Conservation (phyloP, 257 asterid genomes). For the Nicotiana noctiflora region DNA sequence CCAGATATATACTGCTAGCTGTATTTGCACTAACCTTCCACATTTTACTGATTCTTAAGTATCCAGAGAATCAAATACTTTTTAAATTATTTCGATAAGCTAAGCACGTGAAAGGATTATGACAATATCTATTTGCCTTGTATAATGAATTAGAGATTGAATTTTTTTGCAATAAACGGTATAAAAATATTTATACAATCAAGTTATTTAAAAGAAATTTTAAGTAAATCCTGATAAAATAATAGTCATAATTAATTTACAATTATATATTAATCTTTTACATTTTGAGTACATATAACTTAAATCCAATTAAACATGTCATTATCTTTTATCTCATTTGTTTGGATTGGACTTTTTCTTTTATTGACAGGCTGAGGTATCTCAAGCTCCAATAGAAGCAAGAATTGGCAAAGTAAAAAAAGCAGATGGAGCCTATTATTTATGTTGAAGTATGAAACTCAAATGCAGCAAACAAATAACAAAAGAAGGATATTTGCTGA, state of each 20-base stretch:
- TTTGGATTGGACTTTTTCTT: not conserved
- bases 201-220: too few relatives aligned
- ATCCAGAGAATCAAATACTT: not conserved
- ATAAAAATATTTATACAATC: too few relatives aligned
- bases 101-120: not conserved
- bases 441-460: not conserved
- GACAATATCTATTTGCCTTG: not conserved
- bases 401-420: not conserved
- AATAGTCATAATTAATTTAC: too few relatives aligned
- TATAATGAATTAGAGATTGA: not conserved
- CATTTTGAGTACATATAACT: not conserved
- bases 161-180: not conserved
- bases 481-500: not conserved
- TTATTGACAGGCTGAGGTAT: constrained; percentile 28
- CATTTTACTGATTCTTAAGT: not conserved
- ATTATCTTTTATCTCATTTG: not conserved
- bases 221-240: not conserved
- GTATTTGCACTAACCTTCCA: not conserved
- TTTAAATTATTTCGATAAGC: not conserved
- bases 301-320: not conserved
- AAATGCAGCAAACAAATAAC: not conserved
- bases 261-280: too few relatives aligned
- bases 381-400: constrained; percentile 28
- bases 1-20: not conserved
- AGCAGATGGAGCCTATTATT: not conserved